Evolutionary conservation across 805 yeast species (phyloP).

Genomic region (Saccharomyces paradoxus): DNA sequence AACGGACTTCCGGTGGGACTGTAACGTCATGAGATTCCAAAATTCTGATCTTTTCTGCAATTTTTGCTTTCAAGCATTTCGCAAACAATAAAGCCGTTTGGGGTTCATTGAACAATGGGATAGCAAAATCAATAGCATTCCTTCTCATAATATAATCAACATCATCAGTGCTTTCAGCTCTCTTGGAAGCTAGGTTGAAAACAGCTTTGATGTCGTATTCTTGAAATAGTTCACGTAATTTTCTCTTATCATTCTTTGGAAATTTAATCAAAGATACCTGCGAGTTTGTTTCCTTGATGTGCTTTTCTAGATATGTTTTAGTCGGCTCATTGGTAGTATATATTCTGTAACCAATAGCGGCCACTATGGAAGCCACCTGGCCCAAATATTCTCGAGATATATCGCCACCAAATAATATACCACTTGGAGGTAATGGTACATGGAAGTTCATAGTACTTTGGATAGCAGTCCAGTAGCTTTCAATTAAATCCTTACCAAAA

Average conservation of each 20-base stretch:
- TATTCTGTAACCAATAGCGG: slow-evolving; percentile 65
- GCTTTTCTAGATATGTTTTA: slow-evolving; percentile 54
- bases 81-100: slow-evolving; percentile 85
- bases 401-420: slow-evolving; percentile 93
- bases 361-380: slow-evolving; percentile 59
- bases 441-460: slow-evolving; percentile 97
- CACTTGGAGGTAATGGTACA: slow-evolving; percentile 83
- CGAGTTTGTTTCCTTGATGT: slow-evolving; percentile 31
- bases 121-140: slow-evolving; percentile 96
- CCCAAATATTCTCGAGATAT: slow-evolving; percentile 62
- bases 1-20: slow-evolving; percentile 77
- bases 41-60: slow-evolving; percentile 40
- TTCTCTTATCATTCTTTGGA: slow-evolving; percentile 90
- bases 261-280: slow-evolving; percentile 63
- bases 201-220: slow-evolving; percentile 77
- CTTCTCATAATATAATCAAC: slow-evolving; percentile 97
- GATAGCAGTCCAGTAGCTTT: slow-evolving; percentile 96
- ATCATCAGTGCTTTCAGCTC: slow-evolving; percentile 79
- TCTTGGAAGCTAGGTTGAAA: slow-evolving; percentile 80
- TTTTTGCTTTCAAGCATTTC: slow-evolving; percentile 64
- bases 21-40: slow-evolving; percentile 43
- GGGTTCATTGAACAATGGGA: slow-evolving; percentile 95
- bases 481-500: slow-evolving; percentile 75
- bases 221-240: slow-evolving; percentile 87
- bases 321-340: slow-evolving; percentile 71